These are phyloP conservation scores for Globisporangium recalcitrans DNA, from an alignment of 352 stramenopile species.

Conservation along the genomic window DNA sequence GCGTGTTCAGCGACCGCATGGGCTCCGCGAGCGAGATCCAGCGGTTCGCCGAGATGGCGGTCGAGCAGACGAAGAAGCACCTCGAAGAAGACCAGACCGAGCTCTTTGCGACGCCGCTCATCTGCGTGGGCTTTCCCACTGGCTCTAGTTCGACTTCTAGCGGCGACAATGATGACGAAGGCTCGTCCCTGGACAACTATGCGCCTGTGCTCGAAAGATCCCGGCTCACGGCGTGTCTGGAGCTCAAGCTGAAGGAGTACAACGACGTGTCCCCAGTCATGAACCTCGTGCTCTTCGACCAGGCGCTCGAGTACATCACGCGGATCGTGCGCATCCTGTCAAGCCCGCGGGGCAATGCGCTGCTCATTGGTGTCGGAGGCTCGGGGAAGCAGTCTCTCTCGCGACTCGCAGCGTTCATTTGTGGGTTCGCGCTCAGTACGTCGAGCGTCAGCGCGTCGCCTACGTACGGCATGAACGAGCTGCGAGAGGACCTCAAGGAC, in stretches of 20 bases:
- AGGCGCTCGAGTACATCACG: constrained; percentile 86
- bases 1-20: constrained; percentile 91
- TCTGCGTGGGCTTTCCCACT: constrained; percentile 67
- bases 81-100: constrained; percentile 78
- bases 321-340: constrained; percentile 85
- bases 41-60: constrained; percentile 73
- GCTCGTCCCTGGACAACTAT: constrained; percentile 28
- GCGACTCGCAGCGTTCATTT: constrained; percentile 88
- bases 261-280: constrained; percentile 93
- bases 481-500: constrained; percentile 88
- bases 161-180: constrained; percentile 3
- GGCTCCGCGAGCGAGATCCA: constrained; percentile 61
- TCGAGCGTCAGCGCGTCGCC: constrained; percentile 52
- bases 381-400: constrained; percentile 89
- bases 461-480: constrained; percentile 65
- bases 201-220: constrained; percentile 44
- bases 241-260: constrained; percentile 74
- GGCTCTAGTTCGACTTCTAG: constrained; percentile 5
- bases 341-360: constrained; percentile 67
- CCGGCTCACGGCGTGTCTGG: constrained; percentile 46
- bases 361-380: constrained; percentile 82
- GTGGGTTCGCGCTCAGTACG: constrained; percentile 60
- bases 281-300: constrained; percentile 90
- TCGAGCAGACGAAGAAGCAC: constrained; percentile 85
- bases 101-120: constrained; percentile 60